A percentile compares a stretch with the other conserved stretches of the same genome.
Evolutionary conservation across 2,329 filamentous ascomycete genomes (phyloP).

Genomic region (Ceratocystis colombiana): DNA sequence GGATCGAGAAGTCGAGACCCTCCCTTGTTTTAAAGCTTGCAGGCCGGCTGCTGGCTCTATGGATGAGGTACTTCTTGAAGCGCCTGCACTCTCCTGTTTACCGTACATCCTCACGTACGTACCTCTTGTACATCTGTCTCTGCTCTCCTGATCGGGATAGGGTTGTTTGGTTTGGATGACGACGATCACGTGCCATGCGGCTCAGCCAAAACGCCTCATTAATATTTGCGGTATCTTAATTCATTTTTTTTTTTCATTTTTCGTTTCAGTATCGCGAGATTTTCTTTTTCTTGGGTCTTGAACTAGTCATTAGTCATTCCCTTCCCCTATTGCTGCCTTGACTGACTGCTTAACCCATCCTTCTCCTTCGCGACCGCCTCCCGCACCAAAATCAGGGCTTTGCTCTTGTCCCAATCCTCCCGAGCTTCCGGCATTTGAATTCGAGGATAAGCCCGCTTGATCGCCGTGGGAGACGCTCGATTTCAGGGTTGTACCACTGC

Average conservation of each 20-base stretch:
- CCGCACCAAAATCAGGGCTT: background rate
- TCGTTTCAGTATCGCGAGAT: background rate
- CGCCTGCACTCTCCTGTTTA: no score
- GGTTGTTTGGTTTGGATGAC: background rate
- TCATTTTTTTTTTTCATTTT: background rate
- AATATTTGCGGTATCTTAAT: no score
- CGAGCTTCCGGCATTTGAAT: conserved; percentile 19
- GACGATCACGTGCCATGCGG: conserved; percentile 7
- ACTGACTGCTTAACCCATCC: background rate
- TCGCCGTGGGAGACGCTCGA: background rate
- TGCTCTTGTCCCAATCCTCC: conserved; percentile 16
- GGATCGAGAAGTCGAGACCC: no score
- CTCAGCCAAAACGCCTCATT: background rate
- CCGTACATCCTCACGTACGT: no score
- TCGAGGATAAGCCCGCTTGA: background rate
- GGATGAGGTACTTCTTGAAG: no score
- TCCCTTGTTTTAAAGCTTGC: no score
- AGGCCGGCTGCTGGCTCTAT: no score
- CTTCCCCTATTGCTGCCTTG: no score
- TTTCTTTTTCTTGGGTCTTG: background rate
- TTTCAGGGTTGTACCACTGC: no score
- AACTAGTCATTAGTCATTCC: no score
- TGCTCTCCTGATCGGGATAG: background rate
- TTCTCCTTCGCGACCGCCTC: background rate
- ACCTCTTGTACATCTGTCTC: background rate